phyloP scores from a whole-genome alignment of 208 protist species.

The Leishmania tarentolae region DNA sequence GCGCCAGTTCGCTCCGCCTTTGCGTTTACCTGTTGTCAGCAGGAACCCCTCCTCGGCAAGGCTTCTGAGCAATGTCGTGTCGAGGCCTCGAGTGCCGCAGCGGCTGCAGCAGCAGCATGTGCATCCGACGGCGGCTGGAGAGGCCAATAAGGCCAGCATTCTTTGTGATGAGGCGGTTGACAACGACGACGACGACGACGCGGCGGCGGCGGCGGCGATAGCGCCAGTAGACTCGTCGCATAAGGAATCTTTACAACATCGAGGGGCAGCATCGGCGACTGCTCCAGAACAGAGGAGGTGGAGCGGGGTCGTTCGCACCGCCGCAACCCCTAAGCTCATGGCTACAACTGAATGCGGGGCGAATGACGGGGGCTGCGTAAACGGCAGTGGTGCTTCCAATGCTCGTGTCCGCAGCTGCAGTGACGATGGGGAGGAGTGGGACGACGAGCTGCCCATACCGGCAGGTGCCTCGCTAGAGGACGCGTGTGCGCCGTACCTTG shows the following conservation, averaged over 20 bases:
- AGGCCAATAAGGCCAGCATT: not conserved
- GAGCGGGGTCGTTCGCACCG: not conserved
- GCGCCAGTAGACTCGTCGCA: not conserved
- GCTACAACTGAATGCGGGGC: not conserved
- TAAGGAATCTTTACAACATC: not conserved
- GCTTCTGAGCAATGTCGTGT: not conserved
- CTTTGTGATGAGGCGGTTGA: not conserved
- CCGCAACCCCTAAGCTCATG: not conserved
- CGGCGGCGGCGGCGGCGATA: not conserved
- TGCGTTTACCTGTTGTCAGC: not conserved
- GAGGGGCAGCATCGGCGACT: not conserved
- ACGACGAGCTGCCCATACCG: not conserved
- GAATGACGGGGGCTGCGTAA: not conserved
- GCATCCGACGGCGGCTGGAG: not conserved
- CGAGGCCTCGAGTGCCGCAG: not conserved
- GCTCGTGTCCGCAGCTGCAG: not conserved
- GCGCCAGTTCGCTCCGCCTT: not conserved
- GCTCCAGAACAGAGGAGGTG: not conserved
- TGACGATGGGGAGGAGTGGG: not conserved
- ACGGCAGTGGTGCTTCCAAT: not conserved
- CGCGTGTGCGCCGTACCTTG: constrained; percentile 42
- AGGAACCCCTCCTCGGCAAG: too few relatives aligned
- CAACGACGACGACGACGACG: not conserved
- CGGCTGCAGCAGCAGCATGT: not conserved
- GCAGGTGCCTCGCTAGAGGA: constrained; percentile 27